These are phyloP conservation scores for Rhododendron kiyosumense DNA, from an alignment of 148 eudicot genomes.

Conservation along the genomic window DNA sequence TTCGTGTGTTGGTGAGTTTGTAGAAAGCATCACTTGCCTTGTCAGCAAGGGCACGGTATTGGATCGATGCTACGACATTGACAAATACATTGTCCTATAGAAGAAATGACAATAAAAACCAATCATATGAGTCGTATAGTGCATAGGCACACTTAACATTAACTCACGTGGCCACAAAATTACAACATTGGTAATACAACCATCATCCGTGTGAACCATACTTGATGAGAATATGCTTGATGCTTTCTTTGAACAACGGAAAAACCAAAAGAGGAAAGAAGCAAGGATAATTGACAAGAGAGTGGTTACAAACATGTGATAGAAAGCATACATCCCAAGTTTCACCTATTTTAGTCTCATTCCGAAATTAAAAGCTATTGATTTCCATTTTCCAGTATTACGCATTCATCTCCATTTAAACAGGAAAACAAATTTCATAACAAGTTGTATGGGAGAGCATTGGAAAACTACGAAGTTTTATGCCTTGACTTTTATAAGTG, in stretches of 20 bases:
- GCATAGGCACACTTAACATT: not conserved
- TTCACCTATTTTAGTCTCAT: not conserved
- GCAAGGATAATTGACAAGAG: not conserved
- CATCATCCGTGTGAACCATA: not conserved
- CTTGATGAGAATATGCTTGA: not conserved
- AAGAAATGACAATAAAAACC: not conserved
- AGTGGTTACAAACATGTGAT: not conserved
- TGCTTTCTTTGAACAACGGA: not conserved
- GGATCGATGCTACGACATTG: slow-evolving; percentile 48
- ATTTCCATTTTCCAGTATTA: not conserved
- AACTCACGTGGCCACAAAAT: not conserved
- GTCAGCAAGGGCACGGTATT: slow-evolving; percentile 39
- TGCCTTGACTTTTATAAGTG: not conserved
- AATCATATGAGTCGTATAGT: not conserved
- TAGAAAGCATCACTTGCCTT: slow-evolving; percentile 51
- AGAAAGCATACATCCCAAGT: not conserved
- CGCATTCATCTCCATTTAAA: not conserved
- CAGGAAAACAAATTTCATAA: not conserved
- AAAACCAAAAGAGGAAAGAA: not conserved
- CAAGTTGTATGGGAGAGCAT: not conserved
- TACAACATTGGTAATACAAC: not conserved
- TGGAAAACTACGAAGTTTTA: not conserved
- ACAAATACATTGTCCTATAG: slow-evolving; percentile 57
- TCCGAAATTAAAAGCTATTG: not conserved
- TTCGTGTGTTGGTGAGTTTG: slow-evolving; percentile 46